Evolutionary conservation across 495 filamentous ascomycete species (phyloP), one percentile per base, ranked within the genome.

Genomic region (Xylaria bambusicola): DNA sequence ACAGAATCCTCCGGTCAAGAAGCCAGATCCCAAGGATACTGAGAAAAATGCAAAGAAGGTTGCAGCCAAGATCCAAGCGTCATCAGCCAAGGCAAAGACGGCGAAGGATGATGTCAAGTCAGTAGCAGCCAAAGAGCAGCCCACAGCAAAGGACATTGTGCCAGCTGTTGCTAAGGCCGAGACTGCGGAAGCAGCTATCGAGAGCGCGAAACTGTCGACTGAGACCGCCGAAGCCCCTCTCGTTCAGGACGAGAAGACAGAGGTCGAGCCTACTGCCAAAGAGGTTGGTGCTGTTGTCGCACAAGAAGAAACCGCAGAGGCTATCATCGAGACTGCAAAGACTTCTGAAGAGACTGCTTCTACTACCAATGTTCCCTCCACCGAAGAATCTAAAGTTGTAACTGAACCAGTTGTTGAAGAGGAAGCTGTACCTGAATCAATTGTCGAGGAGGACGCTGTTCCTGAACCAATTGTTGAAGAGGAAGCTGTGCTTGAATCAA

Each of bases 11-110:
- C 58, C 68, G 0, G 24, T 66, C 6, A 73, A 63, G 50, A 73
- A 62, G 50, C 42, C 49, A 2, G 51, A 52, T 7, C 41, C 53
- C 12, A 70, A 66, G 42, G 70, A 66, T 29, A 23, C 12, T 4
- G 69, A 70, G 38, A 58, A 49, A 15, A 59, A 46, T 15, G 62
- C 53, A 1, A 77, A 70, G 64, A 75, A 68, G 61, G 46, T 57
- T 0, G 49, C 45, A 13, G 36, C 73, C 0, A 76, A 66, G 60
- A 41, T 59, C 4, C 66, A 67, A 20, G 24, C 62, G 8, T 52
- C 70, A 1, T 56, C 64, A 1, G 58, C 65, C 42, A 66, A 66
- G 24, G 46, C 58, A 4, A 54, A 66, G 31, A 40, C 61, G 4
- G 50, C 58, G 15, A 61, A 44, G 26, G 54, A 62, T 1, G 56